Conservation (phyloP, 1,284 basidiomycete species). For the Chondrostereum purpureum region DNA sequence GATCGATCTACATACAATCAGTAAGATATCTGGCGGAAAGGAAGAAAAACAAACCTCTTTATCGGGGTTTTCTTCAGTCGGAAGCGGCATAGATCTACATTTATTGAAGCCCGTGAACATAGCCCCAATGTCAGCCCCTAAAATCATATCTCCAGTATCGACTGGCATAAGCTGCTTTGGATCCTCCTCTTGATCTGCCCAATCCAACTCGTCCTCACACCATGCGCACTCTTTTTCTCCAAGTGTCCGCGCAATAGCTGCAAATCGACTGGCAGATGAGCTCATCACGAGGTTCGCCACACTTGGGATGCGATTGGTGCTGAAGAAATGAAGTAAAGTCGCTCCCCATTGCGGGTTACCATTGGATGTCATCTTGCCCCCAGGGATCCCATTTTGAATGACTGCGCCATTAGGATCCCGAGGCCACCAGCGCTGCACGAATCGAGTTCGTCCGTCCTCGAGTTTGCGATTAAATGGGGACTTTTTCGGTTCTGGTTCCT, state of each 20-base stretch:
- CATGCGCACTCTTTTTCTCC: conserved; percentile 30
- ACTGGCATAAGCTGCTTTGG: conserved; percentile 25
- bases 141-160: conserved; percentile 21
- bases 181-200: conserved; percentile 30
- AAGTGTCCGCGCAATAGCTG: conserved; percentile 23
- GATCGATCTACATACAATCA: not conserved
- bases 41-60: not conserved
- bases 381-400: no score
- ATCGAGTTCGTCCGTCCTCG: conserved; percentile 12
- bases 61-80: not conserved
- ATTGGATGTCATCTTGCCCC: conserved; percentile 27
- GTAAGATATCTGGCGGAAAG: not conserved
- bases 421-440: conserved; percentile 27
- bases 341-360: conserved; percentile 35
- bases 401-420: conserved; percentile 26
- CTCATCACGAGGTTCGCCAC: conserved; percentile 12
- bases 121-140: conserved; percentile 16
- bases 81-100: not conserved
- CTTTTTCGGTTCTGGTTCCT: no score
- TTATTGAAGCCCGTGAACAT: conserved; percentile 1
- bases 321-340: conserved; percentile 37
- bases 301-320: conserved; percentile 19
- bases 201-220: conserved; percentile 26
- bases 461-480: no score
- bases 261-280: conserved; percentile 31